These are phyloP conservation scores for Trichosanthes cucumerina DNA, from an alignment of 306 rosid species.

Conservation along the genomic window DNA sequence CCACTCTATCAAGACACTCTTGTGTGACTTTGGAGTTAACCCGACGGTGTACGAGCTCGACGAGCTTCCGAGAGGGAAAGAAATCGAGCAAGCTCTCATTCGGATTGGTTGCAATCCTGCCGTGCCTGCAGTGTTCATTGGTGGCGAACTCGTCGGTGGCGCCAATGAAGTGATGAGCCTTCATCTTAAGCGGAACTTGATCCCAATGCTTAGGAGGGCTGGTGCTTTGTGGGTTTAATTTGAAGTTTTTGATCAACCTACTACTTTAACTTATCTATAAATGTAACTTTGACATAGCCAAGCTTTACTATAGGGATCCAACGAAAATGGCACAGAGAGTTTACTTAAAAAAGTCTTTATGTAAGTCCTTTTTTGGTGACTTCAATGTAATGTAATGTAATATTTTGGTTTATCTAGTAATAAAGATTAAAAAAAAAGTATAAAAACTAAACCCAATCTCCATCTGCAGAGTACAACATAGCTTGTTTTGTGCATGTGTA, in stretches of 20 bases:
- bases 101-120: constrained; percentile 59
- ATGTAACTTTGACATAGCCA: background rate
- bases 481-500: background rate
- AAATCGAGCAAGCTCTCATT: constrained; percentile 74
- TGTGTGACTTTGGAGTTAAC: constrained; percentile 81
- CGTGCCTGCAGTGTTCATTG: constrained; percentile 82
- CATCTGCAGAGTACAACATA: background rate
- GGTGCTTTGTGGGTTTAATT: constrained; percentile 91
- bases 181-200: constrained; percentile 69
- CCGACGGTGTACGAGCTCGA: constrained; percentile 76
- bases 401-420: constrained; percentile 1
- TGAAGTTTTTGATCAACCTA: constrained; percentile 19
- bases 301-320: background rate
- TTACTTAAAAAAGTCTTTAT: background rate
- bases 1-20: constrained; percentile 70
- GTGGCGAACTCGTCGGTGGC: constrained; percentile 75
- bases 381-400: constrained; percentile 7
- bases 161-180: constrained; percentile 87
- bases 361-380: constrained; percentile 14
- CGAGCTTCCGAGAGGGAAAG: constrained; percentile 75
- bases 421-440: background rate
- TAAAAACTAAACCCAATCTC: background rate
- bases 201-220: constrained; percentile 80
- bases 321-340: background rate
- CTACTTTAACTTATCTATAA: background rate